Evolutionary conservation across 1,284 basidiomycete genomes (phyloP), one percentile per base, ranked within the genome.

Genomic region (Leccinum griseonigrum): DNA sequence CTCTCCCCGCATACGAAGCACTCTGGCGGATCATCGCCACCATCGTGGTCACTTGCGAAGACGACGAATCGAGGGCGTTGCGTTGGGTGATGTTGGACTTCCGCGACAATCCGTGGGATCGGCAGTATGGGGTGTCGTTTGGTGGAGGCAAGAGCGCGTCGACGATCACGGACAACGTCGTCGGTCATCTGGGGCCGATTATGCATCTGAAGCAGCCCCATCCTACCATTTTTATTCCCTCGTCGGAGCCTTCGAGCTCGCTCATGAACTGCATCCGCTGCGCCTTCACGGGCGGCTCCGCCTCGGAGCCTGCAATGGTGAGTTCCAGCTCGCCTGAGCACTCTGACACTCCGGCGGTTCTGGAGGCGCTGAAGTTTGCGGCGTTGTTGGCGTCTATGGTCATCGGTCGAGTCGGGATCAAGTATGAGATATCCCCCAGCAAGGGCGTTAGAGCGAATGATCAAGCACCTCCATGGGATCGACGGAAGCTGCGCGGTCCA

Each of bases 21-120:
- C 72, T 86, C 54, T 86, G 86, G 86, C 78, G 84, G n/a, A 78
- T 86, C n/a, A 75, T 85, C 54, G 85, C 85, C 1, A 74, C 76
- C 1, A 69, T 77, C 0, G 67, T 79, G 52, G 68, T 75, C 22
- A 59, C 26, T 9, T 73, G 78, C 58, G 67, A 66, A 29, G 63
- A 72, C 1, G 63, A 66, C 6, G 60, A 71, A 18, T 68, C 77
- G 28, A 56, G 29, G 1, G 57, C 46, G 6, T 65, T 72, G 56
- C 66, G 69, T n/a, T 54, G 67, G 13, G 64, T 71, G 0, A 79
- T 85, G 60, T 59, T 67, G 10, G 70, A 73, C 2, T 78, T 84
- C 60, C 71, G 77, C 16, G 69, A 70, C 9, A 68, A 74, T 26
- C 81, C 83, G 0, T 71, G 69, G 3, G 60, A 68, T 2, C 60